phyloP scores from a whole-genome alignment of 2,329 filamentous ascomycete species.

The Microdochium trichocladiopsis region DNA sequence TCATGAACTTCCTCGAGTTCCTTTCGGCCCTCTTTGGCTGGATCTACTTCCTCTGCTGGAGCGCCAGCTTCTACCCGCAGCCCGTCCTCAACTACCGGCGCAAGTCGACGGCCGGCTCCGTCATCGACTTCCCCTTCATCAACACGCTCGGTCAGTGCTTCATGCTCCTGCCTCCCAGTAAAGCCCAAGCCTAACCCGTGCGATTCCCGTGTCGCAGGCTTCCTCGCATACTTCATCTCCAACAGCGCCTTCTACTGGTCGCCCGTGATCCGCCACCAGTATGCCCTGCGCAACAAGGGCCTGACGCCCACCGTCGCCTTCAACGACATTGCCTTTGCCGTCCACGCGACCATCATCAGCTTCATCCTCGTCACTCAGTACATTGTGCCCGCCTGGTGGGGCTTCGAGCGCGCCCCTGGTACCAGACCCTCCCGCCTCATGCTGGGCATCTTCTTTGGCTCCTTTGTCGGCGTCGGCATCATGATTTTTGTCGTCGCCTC shows the following conservation, averaged over 20 bases:
- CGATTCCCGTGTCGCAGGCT: too few relatives aligned
- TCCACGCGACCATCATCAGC: slow-evolving; percentile 71
- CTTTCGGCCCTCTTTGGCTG: slow-evolving; percentile 61
- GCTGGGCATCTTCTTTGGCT: slow-evolving; percentile 63
- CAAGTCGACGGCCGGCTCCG: slow-evolving; percentile 72
- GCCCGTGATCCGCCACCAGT: slow-evolving; percentile 68
- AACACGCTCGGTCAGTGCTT: slow-evolving; percentile 51
- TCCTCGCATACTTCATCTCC: slow-evolving; percentile 68
- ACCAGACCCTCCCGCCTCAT: slow-evolving; percentile 55
- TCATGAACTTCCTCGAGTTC: slow-evolving; percentile 35
- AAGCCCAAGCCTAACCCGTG: not conserved
- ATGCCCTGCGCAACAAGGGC: slow-evolving; percentile 70
- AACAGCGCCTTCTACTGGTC: slow-evolving; percentile 75
- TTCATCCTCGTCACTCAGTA: slow-evolving; percentile 70
- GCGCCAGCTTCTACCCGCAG: slow-evolving; percentile 88
- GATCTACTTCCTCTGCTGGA: slow-evolving; percentile 74
- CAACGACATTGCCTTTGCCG: slow-evolving; percentile 86
- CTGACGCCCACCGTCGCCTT: slow-evolving; percentile 77
- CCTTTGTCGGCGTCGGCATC: slow-evolving; percentile 46
- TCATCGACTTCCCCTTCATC: slow-evolving; percentile 78
- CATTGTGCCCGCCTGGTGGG: slow-evolving; percentile 67
- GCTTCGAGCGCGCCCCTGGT: slow-evolving; percentile 54
- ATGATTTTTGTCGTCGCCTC: slow-evolving; percentile 36
- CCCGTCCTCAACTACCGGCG: slow-evolving; percentile 72
- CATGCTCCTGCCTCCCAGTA: not conserved